Conservation (phyloP, 208 protist genomes). For the Balamuthia mandrillaris region DNA sequence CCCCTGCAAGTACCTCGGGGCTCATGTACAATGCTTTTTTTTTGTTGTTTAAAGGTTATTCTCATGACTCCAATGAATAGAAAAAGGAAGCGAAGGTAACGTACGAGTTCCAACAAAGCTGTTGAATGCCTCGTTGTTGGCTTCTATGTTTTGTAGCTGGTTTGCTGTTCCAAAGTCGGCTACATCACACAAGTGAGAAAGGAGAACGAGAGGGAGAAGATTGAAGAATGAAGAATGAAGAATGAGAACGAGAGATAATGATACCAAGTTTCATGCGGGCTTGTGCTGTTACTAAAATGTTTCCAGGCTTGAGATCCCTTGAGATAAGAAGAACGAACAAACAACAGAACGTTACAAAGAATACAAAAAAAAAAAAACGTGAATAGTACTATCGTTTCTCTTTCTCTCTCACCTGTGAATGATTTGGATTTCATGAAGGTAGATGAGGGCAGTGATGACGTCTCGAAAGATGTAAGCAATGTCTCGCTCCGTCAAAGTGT, state of each 20-base stretch:
- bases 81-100: no score
- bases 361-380: not conserved
- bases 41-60: no score
- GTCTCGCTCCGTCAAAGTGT: not conserved
- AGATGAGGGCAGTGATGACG: not conserved
- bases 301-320: slow-evolving; percentile 25
- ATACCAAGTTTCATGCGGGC: not conserved
- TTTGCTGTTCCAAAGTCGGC: not conserved
- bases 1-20: slow-evolving; percentile 8
- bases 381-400: no score
- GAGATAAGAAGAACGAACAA: not conserved
- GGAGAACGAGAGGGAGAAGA: not conserved
- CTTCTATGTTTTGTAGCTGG: not conserved
- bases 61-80: no score
- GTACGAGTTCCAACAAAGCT: not conserved
- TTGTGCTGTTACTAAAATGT: not conserved
- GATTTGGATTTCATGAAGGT: not conserved
- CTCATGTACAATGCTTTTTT: slow-evolving; percentile 6
- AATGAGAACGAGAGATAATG: not conserved
- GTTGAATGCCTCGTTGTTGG: not conserved
- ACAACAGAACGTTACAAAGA: not conserved
- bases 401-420: not conserved
- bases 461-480: not conserved
- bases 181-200: no score
- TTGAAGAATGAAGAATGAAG: not conserved